Conservation (phyloP, 2,329 filamentous ascomycete species). For the Pyrenochaeta sp. region DNA sequence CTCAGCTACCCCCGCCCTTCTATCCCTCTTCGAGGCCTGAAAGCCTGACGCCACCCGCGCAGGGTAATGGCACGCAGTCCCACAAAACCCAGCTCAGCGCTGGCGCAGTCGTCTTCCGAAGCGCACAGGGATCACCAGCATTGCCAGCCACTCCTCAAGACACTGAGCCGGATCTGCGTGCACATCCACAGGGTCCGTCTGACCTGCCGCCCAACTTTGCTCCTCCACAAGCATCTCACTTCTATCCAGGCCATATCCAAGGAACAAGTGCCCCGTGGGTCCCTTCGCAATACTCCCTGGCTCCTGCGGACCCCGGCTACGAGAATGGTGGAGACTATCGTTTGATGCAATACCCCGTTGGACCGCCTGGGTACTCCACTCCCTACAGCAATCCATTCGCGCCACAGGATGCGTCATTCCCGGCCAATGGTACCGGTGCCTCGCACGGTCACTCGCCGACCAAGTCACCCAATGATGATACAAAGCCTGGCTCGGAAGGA, state of each 20-base stretch:
- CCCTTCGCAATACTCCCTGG: slow-evolving; percentile 37
- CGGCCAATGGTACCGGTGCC: slow-evolving; percentile 33
- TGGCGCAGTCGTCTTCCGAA: slow-evolving; percentile 50
- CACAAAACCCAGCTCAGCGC: slow-evolving; percentile 36
- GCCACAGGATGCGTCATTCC: slow-evolving; percentile 18
- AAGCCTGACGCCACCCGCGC: slow-evolving; percentile 29
- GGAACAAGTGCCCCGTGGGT: slow-evolving; percentile 41
- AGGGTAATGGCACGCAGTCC: slow-evolving; percentile 17
- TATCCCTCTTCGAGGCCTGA: slow-evolving; percentile 38
- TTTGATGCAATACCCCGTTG: slow-evolving; percentile 23
- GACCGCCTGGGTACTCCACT: slow-evolving; percentile 25
- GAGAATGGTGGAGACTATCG: slow-evolving; percentile 34
- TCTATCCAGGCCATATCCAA: slow-evolving; percentile 44
- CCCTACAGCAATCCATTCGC: slow-evolving; percentile 29
- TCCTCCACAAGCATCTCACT: slow-evolving; percentile 37
- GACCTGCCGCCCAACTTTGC: slow-evolving; percentile 44
- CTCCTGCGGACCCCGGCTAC: slow-evolving; percentile 33
- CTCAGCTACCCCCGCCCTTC: slow-evolving; percentile 47
- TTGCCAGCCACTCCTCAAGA: slow-evolving; percentile 48
- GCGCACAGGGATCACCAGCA: slow-evolving; percentile 45
- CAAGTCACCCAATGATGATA: slow-evolving; percentile 37
- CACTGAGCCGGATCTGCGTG: slow-evolving; percentile 21
- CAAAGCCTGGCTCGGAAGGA: slow-evolving; percentile 24
- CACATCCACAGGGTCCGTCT: slow-evolving; percentile 27
- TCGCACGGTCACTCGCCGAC: slow-evolving; percentile 45